phyloP scores from a whole-genome alignment of 164 flowering plant genomes.

The Cinnamomum chago region DNA sequence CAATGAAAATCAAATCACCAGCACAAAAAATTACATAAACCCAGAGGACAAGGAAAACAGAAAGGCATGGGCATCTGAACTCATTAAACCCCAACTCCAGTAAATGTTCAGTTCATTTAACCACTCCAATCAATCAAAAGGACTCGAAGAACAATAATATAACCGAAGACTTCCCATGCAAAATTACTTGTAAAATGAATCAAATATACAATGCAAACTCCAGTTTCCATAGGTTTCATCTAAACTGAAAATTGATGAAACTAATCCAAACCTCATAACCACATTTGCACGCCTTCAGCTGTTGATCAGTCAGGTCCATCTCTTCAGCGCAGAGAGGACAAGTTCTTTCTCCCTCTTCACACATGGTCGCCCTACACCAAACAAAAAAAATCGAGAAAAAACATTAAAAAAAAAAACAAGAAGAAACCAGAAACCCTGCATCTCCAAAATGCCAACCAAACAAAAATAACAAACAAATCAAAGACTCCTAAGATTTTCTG shows the following conservation, averaged over 20 bases:
- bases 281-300: constrained; percentile 93
- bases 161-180: neutral
- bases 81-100: no score
- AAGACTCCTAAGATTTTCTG: neutral
- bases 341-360: constrained; percentile 77
- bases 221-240: neutral
- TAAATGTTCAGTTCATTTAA: no score
- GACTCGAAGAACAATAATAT: no score
- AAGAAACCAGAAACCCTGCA: no score
- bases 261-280: constrained; percentile 73
- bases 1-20: no score
- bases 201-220: neutral
- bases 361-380: constrained; percentile 48
- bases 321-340: constrained; percentile 96
- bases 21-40: no score
- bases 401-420: no score
- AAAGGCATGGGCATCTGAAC: no score
- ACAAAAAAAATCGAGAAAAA: neutral
- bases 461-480: no score
- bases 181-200: neutral
- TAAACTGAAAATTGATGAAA: neutral
- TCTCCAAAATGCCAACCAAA: no score
- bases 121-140: no score
- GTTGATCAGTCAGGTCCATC: constrained; percentile 98
- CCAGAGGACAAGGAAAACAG: no score